Conservation (phyloP, 73 alveolate genomes). For the Tetrahymena malaccensis region DNA sequence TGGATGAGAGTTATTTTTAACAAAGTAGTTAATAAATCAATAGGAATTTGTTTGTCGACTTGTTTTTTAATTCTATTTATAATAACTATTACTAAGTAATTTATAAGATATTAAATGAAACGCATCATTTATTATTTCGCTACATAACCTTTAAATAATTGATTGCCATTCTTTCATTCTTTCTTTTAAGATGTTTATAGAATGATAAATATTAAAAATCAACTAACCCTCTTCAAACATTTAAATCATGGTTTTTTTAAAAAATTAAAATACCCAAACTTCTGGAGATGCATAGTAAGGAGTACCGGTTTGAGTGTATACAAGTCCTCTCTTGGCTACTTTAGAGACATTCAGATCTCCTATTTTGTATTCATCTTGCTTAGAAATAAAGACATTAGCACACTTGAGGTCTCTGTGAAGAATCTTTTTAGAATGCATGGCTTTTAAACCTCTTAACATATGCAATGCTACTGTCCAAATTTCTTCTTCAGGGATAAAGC, state of each 20-base stretch:
- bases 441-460: constrained; percentile 26
- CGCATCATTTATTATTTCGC: neutral
- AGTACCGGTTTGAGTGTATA: constrained; percentile 70
- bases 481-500: constrained; percentile 6
- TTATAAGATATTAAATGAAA: too few species aligned
- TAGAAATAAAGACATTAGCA: constrained; percentile 61
- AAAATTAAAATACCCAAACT: constrained; percentile 47
- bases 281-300: constrained; percentile 84
- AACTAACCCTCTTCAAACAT: neutral
- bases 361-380: constrained; percentile 39
- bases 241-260: too few species aligned
- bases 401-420: constrained; percentile 46
- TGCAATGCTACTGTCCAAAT: constrained; percentile 24
- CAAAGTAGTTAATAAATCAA: neutral
- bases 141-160: too few species aligned
- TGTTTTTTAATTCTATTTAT: neutral
- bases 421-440: constrained; percentile 23
- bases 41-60: too few species aligned
- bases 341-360: constrained; percentile 77
- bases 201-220: too few species aligned
- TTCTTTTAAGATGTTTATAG: neutral
- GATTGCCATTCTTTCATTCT: too few species aligned
- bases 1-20: too few species aligned
- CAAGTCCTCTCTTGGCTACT: constrained; percentile 48
- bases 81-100: neutral